Base-by-base conservation (phyloP, 1,139 yeast genomes). In the Diutina pseudorugosa region DNA sequence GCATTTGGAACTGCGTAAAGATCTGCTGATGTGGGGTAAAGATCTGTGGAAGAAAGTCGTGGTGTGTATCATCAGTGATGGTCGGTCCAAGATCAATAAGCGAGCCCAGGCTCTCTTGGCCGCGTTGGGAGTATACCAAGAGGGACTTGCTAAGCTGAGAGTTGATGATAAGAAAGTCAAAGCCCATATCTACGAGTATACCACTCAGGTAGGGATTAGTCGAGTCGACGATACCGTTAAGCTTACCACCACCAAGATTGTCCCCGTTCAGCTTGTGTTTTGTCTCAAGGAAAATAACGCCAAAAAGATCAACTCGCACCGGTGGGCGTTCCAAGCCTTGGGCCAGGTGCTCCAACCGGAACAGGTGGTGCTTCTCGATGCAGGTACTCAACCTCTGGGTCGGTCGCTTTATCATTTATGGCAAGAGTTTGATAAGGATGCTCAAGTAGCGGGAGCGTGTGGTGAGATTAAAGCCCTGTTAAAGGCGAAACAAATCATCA, bases 241-340 rank as follows among this genome's bases (percentile, higher is more conserved):
- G 21, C 76, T 76, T 55, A 78, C 85, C 52, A 72, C 79, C 14
- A 78, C 82, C 51, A 81, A 83, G 58, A 75, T 79, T 21, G 75
- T 74, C 40, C 94, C 94, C 0, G 81, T 85, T 5, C 95, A 86
- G 64, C 71, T 86, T 68, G 66, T 86, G 40, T 86, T 85, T 65
- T 86, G 94, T 63, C 68, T 86, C 59, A 86, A 86, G 65, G 95
- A 86, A 61, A 78, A 81, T 59, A 86, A 86, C 63, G 75, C 81
- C 56, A 77, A 82, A 63, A 86, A 86, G 64, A 86, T 86, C 64
- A 86, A 86, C 65, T 83, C 91, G 16, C 95, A 86, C 65, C 73
- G 94, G 57, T 86, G 95, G 95, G 83, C 87, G 56, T 82, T 86
- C 70, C 89, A 85, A 62, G 86, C 91, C 0, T 83, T 86, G 66